Evolutionary conservation across 768 basidiomycete species (phyloP), one percentile per base, ranked within the genome.

Genomic region (Asterophora lycoperdoides): DNA sequence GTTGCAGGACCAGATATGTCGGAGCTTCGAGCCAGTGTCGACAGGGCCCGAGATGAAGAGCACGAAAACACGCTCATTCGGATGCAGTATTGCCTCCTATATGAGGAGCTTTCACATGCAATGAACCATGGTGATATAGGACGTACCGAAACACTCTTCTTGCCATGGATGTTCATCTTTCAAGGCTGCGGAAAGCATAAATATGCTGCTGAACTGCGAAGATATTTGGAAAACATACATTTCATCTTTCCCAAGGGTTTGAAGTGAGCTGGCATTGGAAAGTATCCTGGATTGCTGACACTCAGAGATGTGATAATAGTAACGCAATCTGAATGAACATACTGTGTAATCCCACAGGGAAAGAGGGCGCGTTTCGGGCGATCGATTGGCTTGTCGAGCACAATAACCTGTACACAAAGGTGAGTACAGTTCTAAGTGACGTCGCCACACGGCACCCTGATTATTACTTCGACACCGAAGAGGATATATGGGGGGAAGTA

Each of bases 371-470:
- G 0, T 77, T 66, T 32, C 52, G 62, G 0, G 64, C 58, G 0
- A 56, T 73, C 2, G 73, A 76, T 41, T 76, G 72, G 72, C 43
- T 65, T 7, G 56, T 71, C 1, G 72, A 78, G 48, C 57, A 67
- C 2, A 67, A 73, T 23, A 76, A 76, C 47, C 60, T 74, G 1
- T 72, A 65, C n/a, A 72, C 62, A 6, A 77, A 75, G 59, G 72
- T 71, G 18, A 49, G 28, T n/a, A n/a, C 20, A 11, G 7, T 17
- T 14, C 9, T 23, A 23, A 29, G 29, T 19, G n/a, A n/a, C n/a
- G n/a, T n/a, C n/a, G n/a, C n/a, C n/a, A n/a, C n/a, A n/a, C n/a
- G n/a, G n/a, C n/a, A n/a, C n/a, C 3, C 20, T 29, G 26, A n/a
- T n/a, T n/a, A n/a, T 43, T 4, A 37, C 9, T 1, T n/a, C n/a